Conservation (phyloP, 2,329 filamentous ascomycete genomes). For the Akanthomyces muscarius region DNA sequence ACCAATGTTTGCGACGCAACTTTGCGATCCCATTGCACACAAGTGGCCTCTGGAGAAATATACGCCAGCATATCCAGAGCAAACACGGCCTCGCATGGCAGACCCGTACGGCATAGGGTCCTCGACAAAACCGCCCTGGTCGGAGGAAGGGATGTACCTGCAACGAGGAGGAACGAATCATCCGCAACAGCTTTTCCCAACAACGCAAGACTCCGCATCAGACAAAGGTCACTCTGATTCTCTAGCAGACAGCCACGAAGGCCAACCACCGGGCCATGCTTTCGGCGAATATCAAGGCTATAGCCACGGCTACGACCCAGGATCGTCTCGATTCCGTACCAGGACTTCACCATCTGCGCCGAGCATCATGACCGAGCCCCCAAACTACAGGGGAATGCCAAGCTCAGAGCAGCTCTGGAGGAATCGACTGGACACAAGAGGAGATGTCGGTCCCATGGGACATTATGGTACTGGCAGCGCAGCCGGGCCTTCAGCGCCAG, state of each 20-base stretch:
- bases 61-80: slow-evolving; percentile 14
- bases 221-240: slow-evolving; percentile 3
- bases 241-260: neutral
- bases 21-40: slow-evolving; percentile 18
- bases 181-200: slow-evolving; percentile 12
- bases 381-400: neutral
- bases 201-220: slow-evolving; percentile 6
- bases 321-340: slow-evolving; percentile 12
- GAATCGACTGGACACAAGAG: slow-evolving; percentile 2
- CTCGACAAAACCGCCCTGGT: slow-evolving; percentile 14
- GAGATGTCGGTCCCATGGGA: neutral
- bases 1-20: slow-evolving; percentile 17
- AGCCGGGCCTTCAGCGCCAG: neutral
- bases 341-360: slow-evolving; percentile 15
- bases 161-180: slow-evolving; percentile 3
- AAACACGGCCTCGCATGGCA: slow-evolving; percentile 16
- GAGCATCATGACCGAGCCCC: slow-evolving; percentile 10
- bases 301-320: slow-evolving; percentile 8
- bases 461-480: slow-evolving; percentile 3
- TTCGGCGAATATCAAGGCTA: slow-evolving; percentile 10
- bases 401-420: slow-evolving; percentile 12
- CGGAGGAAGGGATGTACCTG: slow-evolving; percentile 16
- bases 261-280: neutral
- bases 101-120: slow-evolving; percentile 13
- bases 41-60: slow-evolving; percentile 17